These are phyloP conservation scores for Fusarium begoniae DNA, from an alignment of 2,329 filamentous ascomycete genomes.

Conservation along the genomic window DNA sequence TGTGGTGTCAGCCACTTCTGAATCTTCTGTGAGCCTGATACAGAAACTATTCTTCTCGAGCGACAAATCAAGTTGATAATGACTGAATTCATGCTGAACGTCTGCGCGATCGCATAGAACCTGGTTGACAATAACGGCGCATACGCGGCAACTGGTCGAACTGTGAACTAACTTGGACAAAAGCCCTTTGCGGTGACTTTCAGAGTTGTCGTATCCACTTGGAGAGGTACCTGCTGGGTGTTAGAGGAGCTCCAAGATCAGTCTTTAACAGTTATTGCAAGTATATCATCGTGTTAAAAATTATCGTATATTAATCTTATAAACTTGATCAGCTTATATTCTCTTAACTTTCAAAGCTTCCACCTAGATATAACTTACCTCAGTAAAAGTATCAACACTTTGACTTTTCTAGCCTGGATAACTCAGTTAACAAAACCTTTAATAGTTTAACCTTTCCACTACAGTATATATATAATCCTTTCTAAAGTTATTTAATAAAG, in stretches of 20 bases:
- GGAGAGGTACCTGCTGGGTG: background rate
- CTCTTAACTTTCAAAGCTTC: too few species aligned
- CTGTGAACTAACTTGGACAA: background rate
- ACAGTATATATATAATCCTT: too few species aligned
- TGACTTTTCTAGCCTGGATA: too few species aligned
- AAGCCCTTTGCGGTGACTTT: background rate
- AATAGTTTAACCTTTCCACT: too few species aligned
- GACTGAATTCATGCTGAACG: background rate
- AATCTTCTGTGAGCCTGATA: background rate
- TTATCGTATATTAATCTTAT: too few species aligned
- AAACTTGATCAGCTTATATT: too few species aligned
- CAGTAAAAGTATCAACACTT: too few species aligned
- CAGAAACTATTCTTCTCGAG: background rate
- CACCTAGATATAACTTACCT: too few species aligned
- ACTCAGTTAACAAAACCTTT: too few species aligned
- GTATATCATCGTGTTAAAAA: too few species aligned
- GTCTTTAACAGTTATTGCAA: background rate
- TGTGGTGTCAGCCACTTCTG: accelerated
- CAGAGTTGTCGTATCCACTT: accelerated
- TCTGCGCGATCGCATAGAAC: background rate
- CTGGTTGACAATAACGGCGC: background rate
- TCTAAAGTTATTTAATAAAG: too few species aligned
- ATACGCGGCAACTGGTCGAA: background rate
- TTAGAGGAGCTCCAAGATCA: background rate
- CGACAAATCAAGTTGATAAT: background rate